Evolutionary conservation across 306 rosid species (phyloP), one percentile per base, ranked within the genome.

Genomic region (Datisca glomerata): DNA sequence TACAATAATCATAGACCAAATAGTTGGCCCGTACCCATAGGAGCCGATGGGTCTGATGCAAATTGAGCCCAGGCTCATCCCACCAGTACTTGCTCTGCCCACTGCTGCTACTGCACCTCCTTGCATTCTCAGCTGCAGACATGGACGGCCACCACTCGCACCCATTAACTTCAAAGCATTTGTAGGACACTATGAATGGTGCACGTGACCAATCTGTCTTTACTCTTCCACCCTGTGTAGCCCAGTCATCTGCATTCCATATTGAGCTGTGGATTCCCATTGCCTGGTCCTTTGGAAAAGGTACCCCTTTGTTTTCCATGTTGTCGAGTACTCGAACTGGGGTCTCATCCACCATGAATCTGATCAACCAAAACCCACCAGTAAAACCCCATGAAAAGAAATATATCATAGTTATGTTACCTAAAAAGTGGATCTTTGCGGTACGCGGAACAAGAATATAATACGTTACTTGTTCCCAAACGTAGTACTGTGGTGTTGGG

Each of bases 231-330:
- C 98, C 98, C n/a, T 91, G 96, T 0, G 98, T 91, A n/a, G 96
- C 98, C 98, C 96, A 91, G 38, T 91, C 96, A 11, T 91, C 98
- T 0, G 93, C 98, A 12, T 84, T 91, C 98, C 96, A 91, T 16
- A 91, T 78, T 0, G 98, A 91, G 45, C 98, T 84, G 61, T 80
- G 83, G 1, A 91, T 84, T 0, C 98, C 95, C 96, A 91, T 91
- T 1, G 96, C 59, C 42, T 91, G 98, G 62, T 91, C 95, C 18
- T 74, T 68, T 0, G 96, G 96, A 43, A 63, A 84, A 0, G 98
- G 78, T 8, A 91, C 40, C 1, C 98, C 98, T 11, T 66, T 84
- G 65, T 65, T 71, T 27, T 91, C 98, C 68, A 91, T 45, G 59
- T 84, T 84, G 36, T 74, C 61, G 64, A 78, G 96, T 20, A 75